Conservation (phyloP, 2,329 filamentous ascomycete species). For the Colletotrichum sp. region DNA sequence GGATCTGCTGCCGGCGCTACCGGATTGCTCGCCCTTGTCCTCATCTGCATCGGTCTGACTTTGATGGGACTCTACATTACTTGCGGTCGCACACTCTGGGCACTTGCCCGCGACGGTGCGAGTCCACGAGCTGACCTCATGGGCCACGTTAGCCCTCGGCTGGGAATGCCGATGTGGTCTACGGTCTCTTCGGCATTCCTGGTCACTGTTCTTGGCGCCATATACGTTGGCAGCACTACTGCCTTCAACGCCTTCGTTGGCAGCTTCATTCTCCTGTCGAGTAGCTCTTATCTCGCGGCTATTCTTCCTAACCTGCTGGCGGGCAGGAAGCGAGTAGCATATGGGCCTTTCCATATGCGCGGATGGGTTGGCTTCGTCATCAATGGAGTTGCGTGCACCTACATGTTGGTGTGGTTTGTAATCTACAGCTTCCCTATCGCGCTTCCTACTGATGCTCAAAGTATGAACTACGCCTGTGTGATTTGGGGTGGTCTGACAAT, state of each 20-base stretch:
- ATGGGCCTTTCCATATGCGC: conserved; percentile 63
- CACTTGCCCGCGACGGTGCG: conserved; percentile 43
- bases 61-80: conserved; percentile 41
- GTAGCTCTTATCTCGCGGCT: conserved; percentile 63
- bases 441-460: conserved; percentile 45
- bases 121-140: conserved; percentile 34
- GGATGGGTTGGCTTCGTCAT: conserved; percentile 51
- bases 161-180: conserved; percentile 45
- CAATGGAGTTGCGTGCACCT: conserved; percentile 56
- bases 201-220: conserved; percentile 60
- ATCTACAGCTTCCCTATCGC: conserved; percentile 66
- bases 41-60: conserved; percentile 40
- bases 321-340: conserved; percentile 36
- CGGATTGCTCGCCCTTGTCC: conserved; percentile 48
- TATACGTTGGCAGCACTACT: conserved; percentile 69
- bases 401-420: conserved; percentile 65
- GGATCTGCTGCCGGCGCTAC: conserved; percentile 53
- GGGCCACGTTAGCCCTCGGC: conserved; percentile 29
- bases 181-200: conserved; percentile 50
- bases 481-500: conserved; percentile 47
- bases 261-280: conserved; percentile 41
- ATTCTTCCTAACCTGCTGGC: conserved; percentile 63
- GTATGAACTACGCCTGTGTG: conserved; percentile 58
- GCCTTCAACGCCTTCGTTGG: conserved; percentile 72
- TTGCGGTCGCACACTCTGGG: conserved; percentile 42